Evolutionary conservation across 192 early-diverging fungal genomes (phyloP).

Genomic region (Coemansia biformis): DNA sequence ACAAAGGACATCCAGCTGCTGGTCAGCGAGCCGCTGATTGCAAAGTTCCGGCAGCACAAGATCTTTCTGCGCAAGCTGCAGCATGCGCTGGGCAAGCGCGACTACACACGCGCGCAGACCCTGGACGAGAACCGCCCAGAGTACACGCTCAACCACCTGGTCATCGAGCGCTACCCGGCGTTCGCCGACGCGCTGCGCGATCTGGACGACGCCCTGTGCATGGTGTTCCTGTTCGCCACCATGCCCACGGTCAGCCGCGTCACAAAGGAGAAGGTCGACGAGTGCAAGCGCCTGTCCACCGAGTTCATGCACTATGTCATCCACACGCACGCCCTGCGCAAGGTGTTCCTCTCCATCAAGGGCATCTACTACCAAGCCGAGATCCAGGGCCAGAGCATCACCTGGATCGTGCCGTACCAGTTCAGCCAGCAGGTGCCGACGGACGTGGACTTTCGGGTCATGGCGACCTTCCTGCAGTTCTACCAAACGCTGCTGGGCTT

Average conservation of each 20-base stretch:
- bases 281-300: constrained; percentile 75
- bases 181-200: constrained; percentile 92
- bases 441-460: constrained; percentile 95
- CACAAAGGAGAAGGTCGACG: constrained; percentile 56
- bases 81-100: constrained; percentile 77
- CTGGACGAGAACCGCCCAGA: constrained; percentile 73
- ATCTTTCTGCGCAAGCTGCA: constrained; percentile 79
- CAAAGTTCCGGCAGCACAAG: constrained; percentile 91
- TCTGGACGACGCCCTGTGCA: constrained; percentile 95
- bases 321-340: constrained; percentile 69
- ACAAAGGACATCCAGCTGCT: constrained; percentile 94
- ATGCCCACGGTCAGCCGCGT: constrained; percentile 71
- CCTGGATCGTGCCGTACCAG: constrained; percentile 94
- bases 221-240: constrained; percentile 89
- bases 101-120: constrained; percentile 70
- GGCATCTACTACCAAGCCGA: constrained; percentile 99
- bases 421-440: constrained; percentile 83
- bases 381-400: constrained; percentile 87
- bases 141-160: constrained; percentile 87
- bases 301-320: constrained; percentile 95
- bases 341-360: constrained; percentile 96
- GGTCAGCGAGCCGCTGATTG: constrained; percentile 86
- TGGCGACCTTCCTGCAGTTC: constrained; percentile 95
- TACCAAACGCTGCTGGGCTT: constrained; percentile 90
- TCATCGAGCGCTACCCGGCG: constrained; percentile 93